Evolutionary conservation across 352 stramenopile species (phyloP).

Genomic region (Phytophthora sansomeana): DNA sequence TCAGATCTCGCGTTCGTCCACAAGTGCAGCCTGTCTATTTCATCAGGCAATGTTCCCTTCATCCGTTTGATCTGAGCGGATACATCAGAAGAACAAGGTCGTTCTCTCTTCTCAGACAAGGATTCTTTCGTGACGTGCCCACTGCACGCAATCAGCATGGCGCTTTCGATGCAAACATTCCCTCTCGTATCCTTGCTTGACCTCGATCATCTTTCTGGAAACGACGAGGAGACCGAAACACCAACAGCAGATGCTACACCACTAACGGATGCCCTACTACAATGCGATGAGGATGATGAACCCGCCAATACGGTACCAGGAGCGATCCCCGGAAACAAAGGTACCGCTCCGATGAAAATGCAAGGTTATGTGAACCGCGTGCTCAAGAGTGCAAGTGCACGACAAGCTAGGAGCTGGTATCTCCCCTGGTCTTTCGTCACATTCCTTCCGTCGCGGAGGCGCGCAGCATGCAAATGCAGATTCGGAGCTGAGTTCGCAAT

Average conservation of each 20-base stretch:
- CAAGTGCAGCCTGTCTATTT: conserved; percentile 21
- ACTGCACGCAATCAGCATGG: too few relatives aligned
- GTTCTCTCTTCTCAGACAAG: too few relatives aligned
- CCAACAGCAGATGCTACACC: too few relatives aligned
- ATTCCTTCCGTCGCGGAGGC: not conserved
- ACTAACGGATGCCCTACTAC: too few relatives aligned
- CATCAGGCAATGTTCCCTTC: conserved; percentile 8
- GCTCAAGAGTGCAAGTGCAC: not conserved
- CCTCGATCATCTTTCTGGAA: not conserved
- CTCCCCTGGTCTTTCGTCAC: not conserved
- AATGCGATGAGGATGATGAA: too few relatives aligned
- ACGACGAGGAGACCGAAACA: too few relatives aligned
- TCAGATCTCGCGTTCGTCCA: conserved; percentile 11
- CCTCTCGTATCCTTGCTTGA: not conserved
- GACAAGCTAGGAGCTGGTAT: not conserved
- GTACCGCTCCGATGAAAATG: too few relatives aligned
- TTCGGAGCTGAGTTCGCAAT: too few relatives aligned
- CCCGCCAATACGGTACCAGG: too few relatives aligned
- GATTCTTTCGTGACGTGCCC: too few relatives aligned
- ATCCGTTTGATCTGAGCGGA: not conserved
- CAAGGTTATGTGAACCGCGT: not conserved
- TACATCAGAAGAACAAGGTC: too few relatives aligned
- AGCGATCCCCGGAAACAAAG: too few relatives aligned
- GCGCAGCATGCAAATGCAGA: not conserved
- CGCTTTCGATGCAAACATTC: not conserved